Evolutionary conservation across 2,329 filamentous ascomycete genomes (phyloP).

Genomic region (Sclerotinia subarctica): DNA sequence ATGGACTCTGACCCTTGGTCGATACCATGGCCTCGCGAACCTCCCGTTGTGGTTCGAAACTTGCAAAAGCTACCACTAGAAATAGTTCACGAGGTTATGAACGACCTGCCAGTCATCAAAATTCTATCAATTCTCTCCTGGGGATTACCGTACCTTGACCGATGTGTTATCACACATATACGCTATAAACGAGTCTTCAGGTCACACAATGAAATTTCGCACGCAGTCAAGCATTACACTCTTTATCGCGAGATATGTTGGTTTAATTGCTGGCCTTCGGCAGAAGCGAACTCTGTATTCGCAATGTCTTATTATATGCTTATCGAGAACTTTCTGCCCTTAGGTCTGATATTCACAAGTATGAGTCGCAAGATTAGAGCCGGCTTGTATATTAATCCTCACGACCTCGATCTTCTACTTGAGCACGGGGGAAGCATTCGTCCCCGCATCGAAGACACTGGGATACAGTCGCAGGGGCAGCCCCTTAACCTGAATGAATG

Average conservation of each 20-base stretch:
- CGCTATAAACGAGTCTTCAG: neutral
- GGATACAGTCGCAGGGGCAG: accelerated
- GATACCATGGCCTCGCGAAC: conserved; percentile 8
- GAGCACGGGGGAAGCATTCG: neutral
- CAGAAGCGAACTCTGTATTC: neutral
- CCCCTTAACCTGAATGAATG: neutral
- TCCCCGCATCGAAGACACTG: neutral
- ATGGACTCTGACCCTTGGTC: conserved; percentile 3
- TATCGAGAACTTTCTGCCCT: too few species aligned
- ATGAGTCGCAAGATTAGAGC: neutral
- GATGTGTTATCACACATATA: conserved; percentile 10
- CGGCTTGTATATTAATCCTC: neutral
- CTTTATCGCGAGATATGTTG: conserved; percentile 10
- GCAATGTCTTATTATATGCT: neutral
- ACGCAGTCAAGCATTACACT: neutral
- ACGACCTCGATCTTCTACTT: conserved; percentile 9
- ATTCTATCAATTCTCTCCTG: conserved; percentile 22
- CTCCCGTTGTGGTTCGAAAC: conserved; percentile 15
- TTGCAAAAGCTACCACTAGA: conserved; percentile 23
- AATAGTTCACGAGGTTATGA: conserved; percentile 23
- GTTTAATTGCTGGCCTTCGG: neutral
- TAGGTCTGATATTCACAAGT: neutral
- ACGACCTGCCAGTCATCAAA: conserved; percentile 21
- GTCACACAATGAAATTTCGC: neutral
- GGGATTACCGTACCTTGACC: neutral